A percentile compares a stretch with the other conserved stretches of the same genome.
phyloP scores from a whole-genome alignment of 768 basidiomycete species.

The Tylopilus sp. region DNA sequence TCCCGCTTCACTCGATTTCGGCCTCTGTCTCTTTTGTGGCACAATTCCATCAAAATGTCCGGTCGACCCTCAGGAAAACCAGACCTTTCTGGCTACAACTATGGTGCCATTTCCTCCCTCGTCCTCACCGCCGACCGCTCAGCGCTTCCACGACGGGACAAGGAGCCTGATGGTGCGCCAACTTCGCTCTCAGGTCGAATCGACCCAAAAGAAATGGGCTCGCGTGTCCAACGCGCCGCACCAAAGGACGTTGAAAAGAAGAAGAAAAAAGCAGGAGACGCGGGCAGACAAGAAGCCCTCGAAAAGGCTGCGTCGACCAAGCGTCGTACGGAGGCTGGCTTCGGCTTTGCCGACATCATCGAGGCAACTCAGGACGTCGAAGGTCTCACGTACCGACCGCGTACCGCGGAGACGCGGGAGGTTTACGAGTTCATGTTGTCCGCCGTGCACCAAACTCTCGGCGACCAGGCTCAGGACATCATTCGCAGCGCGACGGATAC shows the following conservation, averaged over 20 bases:
- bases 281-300: constrained; percentile 45
- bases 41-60: constrained; percentile 32
- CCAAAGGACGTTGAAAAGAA: constrained; percentile 92
- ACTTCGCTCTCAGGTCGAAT: constrained; percentile 91
- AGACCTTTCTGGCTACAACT: constrained; percentile 91
- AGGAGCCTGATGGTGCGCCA: constrained; percentile 95
- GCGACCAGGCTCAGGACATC: constrained; percentile 95
- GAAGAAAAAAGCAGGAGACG: constrained; percentile 76
- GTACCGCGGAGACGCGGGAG: constrained; percentile 91
- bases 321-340: constrained; percentile 60
- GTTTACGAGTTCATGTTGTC: constrained; percentile 91
- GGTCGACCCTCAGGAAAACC: constrained; percentile 51
- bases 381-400: constrained; percentile 87
- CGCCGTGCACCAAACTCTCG: constrained; percentile 75
- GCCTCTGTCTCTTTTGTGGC: constrained; percentile 1
- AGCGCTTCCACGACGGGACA: constrained; percentile 78
- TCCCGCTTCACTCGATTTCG: not conserved
- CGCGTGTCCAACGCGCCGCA: constrained; percentile 74
- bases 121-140: constrained; percentile 91
- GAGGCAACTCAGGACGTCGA: constrained; percentile 93
- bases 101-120: constrained; percentile 90
- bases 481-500: constrained; percentile 94
- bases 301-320: constrained; percentile 56
- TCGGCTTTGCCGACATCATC: constrained; percentile 87
- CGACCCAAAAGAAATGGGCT: constrained; percentile 89